Conservation (phyloP, 192 early-diverging fungal species). For the Glomus cerebriforme region DNA sequence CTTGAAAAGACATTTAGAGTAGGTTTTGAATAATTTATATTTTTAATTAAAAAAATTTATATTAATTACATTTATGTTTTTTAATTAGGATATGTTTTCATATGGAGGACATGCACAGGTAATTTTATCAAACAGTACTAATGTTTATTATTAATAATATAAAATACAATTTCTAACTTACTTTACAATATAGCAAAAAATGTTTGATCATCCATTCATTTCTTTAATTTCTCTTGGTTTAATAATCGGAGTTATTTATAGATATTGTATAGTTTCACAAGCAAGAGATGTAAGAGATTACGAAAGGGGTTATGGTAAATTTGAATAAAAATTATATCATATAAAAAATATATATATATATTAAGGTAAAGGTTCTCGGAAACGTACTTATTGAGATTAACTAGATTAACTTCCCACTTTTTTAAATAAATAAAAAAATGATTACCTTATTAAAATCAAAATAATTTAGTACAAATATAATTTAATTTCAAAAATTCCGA, state of each 20-base stretch:
- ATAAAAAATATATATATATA: not conserved
- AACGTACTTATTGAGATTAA: too few relatives aligned
- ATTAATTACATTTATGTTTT: not conserved
- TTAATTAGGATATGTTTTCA: slow-evolving; percentile 11
- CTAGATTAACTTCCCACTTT: too few relatives aligned
- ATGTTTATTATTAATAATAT: not conserved
- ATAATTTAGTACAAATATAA: too few relatives aligned
- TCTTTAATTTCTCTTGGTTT: not conserved
- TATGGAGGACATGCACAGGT: not conserved
- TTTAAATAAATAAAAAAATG: too few relatives aligned
- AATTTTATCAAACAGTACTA: not conserved
- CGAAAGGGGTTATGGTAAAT: not conserved
- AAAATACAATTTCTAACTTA: not conserved
- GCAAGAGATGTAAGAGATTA: not conserved
- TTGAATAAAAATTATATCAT: slow-evolving; percentile 1
- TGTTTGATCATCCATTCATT: not conserved
- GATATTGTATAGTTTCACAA: not conserved
- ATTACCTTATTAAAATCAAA: too few relatives aligned
- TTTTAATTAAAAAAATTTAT: not conserved
- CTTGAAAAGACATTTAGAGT: slow-evolving; percentile 17
- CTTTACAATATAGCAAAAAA: not conserved
- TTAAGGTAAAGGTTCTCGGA: too few relatives aligned
- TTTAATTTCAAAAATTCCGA: too few relatives aligned
- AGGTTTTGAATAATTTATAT: not conserved
- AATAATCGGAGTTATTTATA: not conserved